A percentile compares a stretch with the other conserved stretches of the same genome.
These are phyloP conservation scores for Peribolospora baueri DNA, from an alignment of 768 basidiomycete genomes.

Conservation along the genomic window DNA sequence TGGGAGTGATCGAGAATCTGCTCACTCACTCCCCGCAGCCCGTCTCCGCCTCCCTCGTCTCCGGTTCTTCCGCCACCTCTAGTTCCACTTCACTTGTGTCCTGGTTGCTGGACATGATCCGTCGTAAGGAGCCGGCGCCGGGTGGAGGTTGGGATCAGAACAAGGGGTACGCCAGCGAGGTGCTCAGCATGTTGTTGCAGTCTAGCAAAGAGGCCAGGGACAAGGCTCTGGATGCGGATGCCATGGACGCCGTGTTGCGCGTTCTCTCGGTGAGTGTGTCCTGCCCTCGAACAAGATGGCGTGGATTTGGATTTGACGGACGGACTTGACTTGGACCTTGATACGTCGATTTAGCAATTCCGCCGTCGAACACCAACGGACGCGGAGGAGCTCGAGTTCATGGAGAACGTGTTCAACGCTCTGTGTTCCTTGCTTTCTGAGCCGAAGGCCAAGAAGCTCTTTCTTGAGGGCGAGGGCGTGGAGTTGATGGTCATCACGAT, in stretches of 20 bases:
- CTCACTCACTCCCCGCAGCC: constrained; percentile 61
- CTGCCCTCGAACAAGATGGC: not conserved
- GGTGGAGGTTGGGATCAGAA: constrained; percentile 47
- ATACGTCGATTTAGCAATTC: constrained; percentile 1
- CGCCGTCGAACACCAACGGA: constrained; percentile 41
- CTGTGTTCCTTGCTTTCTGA: constrained; percentile 69
- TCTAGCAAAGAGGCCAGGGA: constrained; percentile 34
- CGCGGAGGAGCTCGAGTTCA: constrained; percentile 80
- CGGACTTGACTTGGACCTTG: not conserved
- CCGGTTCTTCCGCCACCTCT: constrained; percentile 42
- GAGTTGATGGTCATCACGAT: constrained; percentile 97
- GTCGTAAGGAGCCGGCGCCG: not conserved
- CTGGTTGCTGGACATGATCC: constrained; percentile 56
- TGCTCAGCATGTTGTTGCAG: constrained; percentile 59
- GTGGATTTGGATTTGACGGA: constrained; percentile 6
- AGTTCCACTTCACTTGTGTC: constrained; percentile 43
- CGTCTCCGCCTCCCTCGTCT: constrained; percentile 35
- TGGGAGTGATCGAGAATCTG: constrained; percentile 87
- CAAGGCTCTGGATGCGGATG: constrained; percentile 29
- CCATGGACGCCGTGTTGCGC: constrained; percentile 44
- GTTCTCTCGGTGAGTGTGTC: constrained; percentile 44
- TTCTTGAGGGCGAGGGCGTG: constrained; percentile 73
- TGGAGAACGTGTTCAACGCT: constrained; percentile 86
- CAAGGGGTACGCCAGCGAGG: constrained; percentile 72
- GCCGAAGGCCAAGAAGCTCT: constrained; percentile 48